Base-by-base conservation (phyloP, 202 grass and related monocot genomes). In the Schoenoplectus triqueter region DNA sequence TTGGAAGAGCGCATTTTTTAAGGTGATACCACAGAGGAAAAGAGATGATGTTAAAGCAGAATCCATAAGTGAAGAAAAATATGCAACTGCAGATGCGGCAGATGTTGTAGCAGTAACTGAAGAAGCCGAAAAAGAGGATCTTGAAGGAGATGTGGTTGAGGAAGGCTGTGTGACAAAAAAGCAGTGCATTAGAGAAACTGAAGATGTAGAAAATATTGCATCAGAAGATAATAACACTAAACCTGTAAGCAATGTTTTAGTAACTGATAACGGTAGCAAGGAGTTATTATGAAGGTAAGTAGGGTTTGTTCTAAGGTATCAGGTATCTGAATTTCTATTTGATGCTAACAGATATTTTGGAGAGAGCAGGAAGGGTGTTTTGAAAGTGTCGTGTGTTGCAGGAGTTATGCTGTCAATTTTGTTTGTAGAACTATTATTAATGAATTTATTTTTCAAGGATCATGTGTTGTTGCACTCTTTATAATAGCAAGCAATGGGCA, bases 1-100 rank as follows among this genome's bases (percentile, higher is more conserved):
- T 52, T 95, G 93, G 96, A 98, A 94, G 86, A 90, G 88, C 2
- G 90, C 94, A 68, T 97, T 97, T 86, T 94, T 92, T 85, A 87
- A 93, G 84, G 91, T 87, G 46, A 97, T 97, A 74, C 94, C 94
- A 57, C 94, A 86, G 19, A 97, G 94, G 76, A 92, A 97, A 84
- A 80, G 86, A 44, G 89, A 80, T 66, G 80, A 84, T 10, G 44
- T 8, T 69, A 59, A 87, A 59, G 14, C 17, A 83, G 68, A 87
- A 87, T 14, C 15, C 4, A 3, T 51, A 66, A 59, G 22, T 61
- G 21, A 64, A 56, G 80, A 83, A 60, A 66, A 76, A 1, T 15
- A 69, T 57, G 48, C 3, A 78, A 67, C 59, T 60, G 56, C 10
- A 76, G 45, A 71, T 68, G 67, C 9, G 21, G 69, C 69, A 52